Conservation (phyloP, 2,329 filamentous ascomycete genomes). For the Cercospora berteroae region DNA sequence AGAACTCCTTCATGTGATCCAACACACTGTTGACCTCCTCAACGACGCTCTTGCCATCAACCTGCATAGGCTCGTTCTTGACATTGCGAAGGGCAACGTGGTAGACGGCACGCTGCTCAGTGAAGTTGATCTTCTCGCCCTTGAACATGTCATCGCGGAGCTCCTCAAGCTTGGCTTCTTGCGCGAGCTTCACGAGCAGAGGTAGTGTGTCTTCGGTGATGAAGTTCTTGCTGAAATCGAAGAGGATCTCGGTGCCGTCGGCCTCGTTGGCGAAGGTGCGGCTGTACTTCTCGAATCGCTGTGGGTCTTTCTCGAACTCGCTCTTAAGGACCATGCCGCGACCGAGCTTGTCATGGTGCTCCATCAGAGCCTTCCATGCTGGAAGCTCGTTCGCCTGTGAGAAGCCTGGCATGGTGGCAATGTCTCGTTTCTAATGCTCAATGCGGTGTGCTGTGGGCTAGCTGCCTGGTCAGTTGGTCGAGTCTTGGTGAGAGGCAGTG, state of each 20-base stretch:
- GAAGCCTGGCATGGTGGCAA: conserved; percentile 57
- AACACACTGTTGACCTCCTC: conserved; percentile 88
- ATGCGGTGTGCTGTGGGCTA: conserved; percentile 3
- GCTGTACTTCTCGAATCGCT: conserved; percentile 87
- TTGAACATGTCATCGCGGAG: conserved; percentile 97
- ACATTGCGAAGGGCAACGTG: conserved; percentile 92
- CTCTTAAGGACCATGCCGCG: conserved; percentile 91
- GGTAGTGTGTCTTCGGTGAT: conserved; percentile 87
- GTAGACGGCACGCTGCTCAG: conserved; percentile 92
- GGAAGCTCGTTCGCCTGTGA: conserved; percentile 81
- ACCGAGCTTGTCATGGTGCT: conserved; percentile 81
- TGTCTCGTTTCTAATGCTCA: neutral
- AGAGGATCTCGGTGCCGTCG: conserved; percentile 82
- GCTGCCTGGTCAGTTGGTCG: neutral
- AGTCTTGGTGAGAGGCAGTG: neutral
- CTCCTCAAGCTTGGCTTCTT: conserved; percentile 86
- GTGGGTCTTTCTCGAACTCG: conserved; percentile 81
- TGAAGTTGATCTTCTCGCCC: conserved; percentile 99
- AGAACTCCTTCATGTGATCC: conserved; percentile 98
- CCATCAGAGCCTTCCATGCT: conserved; percentile 82
- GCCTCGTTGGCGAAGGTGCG: conserved; percentile 77
- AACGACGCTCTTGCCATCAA: conserved; percentile 90
- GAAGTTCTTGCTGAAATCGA: conserved; percentile 99
- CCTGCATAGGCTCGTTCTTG: conserved; percentile 74
- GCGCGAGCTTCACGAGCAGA: conserved; percentile 82